phyloP scores from a whole-genome alignment of 192 early-diverging fungal species.

The Mortierella hygrophila region DNA sequence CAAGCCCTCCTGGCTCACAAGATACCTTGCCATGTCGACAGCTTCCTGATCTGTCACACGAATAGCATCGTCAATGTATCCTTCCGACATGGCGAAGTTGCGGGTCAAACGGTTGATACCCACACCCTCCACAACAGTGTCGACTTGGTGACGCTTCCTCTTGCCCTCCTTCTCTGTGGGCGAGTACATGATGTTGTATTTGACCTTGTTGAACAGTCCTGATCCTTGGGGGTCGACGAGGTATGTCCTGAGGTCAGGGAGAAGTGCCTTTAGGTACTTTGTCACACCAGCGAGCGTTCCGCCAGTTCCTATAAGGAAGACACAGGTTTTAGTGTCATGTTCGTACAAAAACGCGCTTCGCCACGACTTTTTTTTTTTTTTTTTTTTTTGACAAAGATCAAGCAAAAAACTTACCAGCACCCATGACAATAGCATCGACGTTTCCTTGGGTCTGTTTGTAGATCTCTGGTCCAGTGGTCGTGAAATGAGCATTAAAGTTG shows the following conservation, averaged over 20 bases:
- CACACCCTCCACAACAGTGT: conserved; percentile 96
- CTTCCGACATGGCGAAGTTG: conserved; percentile 80
- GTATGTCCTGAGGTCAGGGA: conserved; percentile 74
- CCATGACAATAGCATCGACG: conserved; percentile 90
- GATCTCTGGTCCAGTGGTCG: conserved; percentile 93
- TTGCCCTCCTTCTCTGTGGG: conserved; percentile 90
- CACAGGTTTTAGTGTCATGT: no score
- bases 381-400: not conserved
- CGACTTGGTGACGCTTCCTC: conserved; percentile 94
- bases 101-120: conserved; percentile 94
- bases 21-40: conserved; percentile 87
- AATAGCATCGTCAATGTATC: conserved; percentile 84
- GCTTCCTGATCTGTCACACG: conserved; percentile 90
- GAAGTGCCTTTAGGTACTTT: conserved; percentile 80
- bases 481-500: conserved; percentile 86
- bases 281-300: conserved; percentile 94
- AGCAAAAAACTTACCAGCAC: conserved; percentile 70
- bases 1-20: conserved; percentile 86
- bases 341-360: not conserved
- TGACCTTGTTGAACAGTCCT: conserved; percentile 91
- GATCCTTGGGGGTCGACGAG: conserved; percentile 95
- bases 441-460: conserved; percentile 75
- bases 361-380: not conserved
- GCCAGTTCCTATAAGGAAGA: conserved; percentile 73
- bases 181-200: conserved; percentile 92